Evolutionary conservation across 1,139 yeast genomes (phyloP).

Genomic region (Debaryomyces sp.): DNA sequence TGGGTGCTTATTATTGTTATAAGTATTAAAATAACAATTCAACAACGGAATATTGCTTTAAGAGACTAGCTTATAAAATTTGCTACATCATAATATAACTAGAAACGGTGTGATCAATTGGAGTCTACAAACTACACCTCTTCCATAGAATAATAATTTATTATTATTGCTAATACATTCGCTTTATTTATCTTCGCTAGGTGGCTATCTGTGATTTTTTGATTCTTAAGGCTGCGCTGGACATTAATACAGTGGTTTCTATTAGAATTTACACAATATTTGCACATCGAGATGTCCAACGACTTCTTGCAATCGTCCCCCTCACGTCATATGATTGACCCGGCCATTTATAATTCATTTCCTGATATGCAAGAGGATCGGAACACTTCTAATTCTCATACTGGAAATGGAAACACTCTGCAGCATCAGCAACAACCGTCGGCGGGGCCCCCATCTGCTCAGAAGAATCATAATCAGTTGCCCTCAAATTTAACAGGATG

Average conservation of each 20-base stretch:
- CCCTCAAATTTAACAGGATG: slow-evolving; percentile 37
- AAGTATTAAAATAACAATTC: background rate
- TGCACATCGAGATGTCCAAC: slow-evolving; percentile 28
- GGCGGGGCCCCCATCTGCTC: slow-evolving; percentile 31
- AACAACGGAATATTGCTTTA: background rate
- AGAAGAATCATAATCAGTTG: slow-evolving; percentile 19
- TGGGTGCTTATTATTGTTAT: background rate
- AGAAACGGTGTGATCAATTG: background rate
- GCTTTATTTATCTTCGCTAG: background rate
- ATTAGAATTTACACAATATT: background rate
- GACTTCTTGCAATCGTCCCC: slow-evolving; percentile 41
- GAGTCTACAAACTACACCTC: background rate
- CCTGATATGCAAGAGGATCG: slow-evolving; percentile 14
- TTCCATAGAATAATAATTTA: background rate
- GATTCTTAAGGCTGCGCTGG: background rate
- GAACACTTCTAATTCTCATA: slow-evolving; percentile 13
- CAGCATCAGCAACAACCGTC: slow-evolving; percentile 12
- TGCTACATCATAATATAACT: background rate
- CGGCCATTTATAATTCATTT: slow-evolving; percentile 24
- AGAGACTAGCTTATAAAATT: background rate
- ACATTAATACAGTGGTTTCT: background rate
- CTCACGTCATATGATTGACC: slow-evolving; percentile 30
- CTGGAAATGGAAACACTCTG: background rate
- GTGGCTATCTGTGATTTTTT: background rate
- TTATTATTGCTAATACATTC: background rate